Conservation (phyloP, 108 stramenopile species). For the Cyclotella distinguenda region DNA sequence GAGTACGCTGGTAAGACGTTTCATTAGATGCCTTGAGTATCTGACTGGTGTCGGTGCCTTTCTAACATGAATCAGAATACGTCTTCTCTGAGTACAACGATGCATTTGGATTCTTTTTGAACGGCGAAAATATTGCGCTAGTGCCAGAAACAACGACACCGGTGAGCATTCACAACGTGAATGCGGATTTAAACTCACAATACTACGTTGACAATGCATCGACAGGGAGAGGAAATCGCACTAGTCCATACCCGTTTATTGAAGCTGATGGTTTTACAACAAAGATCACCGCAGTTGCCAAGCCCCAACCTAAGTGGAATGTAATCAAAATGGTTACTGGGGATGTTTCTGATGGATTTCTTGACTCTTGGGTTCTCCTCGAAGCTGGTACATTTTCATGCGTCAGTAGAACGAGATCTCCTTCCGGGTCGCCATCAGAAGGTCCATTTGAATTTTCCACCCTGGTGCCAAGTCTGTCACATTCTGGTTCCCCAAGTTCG, state of each 20-base stretch:
- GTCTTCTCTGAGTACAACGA: conserved; percentile 34
- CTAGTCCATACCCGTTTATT: conserved; percentile 15
- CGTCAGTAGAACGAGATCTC: conserved; percentile 3
- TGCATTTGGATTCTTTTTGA: conserved; percentile 42
- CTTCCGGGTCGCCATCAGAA: not conserved
- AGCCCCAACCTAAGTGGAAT: conserved; percentile 19
- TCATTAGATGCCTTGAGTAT: no score
- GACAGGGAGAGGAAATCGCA: not conserved
- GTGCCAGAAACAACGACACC: conserved; percentile 10
- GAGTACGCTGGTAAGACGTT: no score
- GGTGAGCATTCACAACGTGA: conserved; percentile 42
- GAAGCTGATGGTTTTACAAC: conserved; percentile 39
- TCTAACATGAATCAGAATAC: no score
- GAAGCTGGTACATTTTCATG: conserved; percentile 34
- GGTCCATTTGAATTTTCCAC: not conserved
- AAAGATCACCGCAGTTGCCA: conserved; percentile 24
- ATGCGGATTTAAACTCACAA: conserved; percentile 19
- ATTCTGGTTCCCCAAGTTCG: not conserved
- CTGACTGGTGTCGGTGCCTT: no score
- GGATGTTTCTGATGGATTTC: conserved; percentile 21
- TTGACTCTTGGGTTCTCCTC: conserved; percentile 36
- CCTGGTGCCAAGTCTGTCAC: not conserved
- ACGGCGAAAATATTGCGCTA: conserved; percentile 39
- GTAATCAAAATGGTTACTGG: conserved; percentile 27
- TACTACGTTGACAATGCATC: conserved; percentile 20